Base-by-base conservation (phyloP, 2,329 filamentous ascomycete species). In the Xylariaceae sp. region DNA sequence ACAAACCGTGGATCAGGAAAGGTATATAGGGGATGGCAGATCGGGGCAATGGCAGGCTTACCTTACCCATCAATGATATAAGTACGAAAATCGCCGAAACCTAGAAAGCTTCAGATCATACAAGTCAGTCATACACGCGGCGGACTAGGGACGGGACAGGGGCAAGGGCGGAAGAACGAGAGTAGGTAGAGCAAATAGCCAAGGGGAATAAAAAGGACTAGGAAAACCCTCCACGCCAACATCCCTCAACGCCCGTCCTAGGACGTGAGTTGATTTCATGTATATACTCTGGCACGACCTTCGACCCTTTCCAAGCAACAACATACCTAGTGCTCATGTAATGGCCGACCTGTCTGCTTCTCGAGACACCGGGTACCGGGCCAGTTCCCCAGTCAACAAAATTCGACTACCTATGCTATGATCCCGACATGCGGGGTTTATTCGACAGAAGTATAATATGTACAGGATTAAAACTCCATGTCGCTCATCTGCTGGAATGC, bases 401-500 rank as follows among this genome's bases (percentile, higher is more conserved):
- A 51, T 48, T 42, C 16, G 36, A 30, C 26, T 26, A 53, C 13
- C 21, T 53, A 52, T 21, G 15, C n/a, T 45, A 45, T 43, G 45
- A 18, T 45, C 34, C 34, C 30, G 39, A 40, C 30, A 36, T 37
- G 21, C 21, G 16, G 40, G 6, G 36, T 41, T 48, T 13, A 41
- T 32, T 30, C 41, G 47, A 34, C 40, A 45, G 49, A 42, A 47
- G 36, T 15, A 26, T 36, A 15, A 32, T 47, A 53, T 51, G n/a
- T 56, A 51, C 47, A 54, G 5, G 5, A 37, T 22, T 51, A 60
- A 22, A 67, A 47, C 22, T 69, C 65, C 67, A 68, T 68, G 5
- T 58, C 58, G 10, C 61, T 65, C 60, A 64, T 67, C 56, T 81
- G 78, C 63, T 82, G 79, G 61, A 78, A 82, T 19, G 80, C 77